Percentiles rank a stretch among this genome's conserved stretches.
phyloP scores from a whole-genome alignment of 2,329 filamentous ascomycete genomes.

The Westerdykella aurantiaca region DNA sequence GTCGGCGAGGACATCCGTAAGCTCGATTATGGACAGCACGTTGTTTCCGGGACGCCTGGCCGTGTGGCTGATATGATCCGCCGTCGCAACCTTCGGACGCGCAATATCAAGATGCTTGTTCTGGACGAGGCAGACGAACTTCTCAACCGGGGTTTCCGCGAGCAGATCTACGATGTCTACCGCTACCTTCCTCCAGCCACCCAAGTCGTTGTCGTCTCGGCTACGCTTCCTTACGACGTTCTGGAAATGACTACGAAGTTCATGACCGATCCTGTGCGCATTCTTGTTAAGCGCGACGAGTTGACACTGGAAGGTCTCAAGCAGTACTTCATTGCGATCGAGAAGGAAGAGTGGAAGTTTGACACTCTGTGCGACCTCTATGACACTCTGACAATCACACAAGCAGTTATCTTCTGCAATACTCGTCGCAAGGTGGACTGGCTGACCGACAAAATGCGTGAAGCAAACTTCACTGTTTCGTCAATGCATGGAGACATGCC shows the following conservation, averaged over 20 bases:
- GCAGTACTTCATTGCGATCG: slow-evolving; percentile 98
- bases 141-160: slow-evolving; percentile 89
- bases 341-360: slow-evolving; percentile 99
- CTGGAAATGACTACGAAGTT: slow-evolving; percentile 99
- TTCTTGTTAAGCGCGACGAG: slow-evolving; percentile 97
- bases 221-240: slow-evolving; percentile 94
- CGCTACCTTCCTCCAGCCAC: slow-evolving; percentile 93
- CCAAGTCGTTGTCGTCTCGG: slow-evolving; percentile 96
- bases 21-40: slow-evolving; percentile 95
- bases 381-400: slow-evolving; percentile 96
- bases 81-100: slow-evolving; percentile 64
- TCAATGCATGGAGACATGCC: slow-evolving; percentile 99
- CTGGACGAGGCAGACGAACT: slow-evolving; percentile 72
- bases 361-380: slow-evolving; percentile 98
- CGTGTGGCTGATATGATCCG: slow-evolving; percentile 85
- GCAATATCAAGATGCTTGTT: slow-evolving; percentile 73
- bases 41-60: slow-evolving; percentile 95
- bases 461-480: slow-evolving; percentile 96
- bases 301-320: slow-evolving; percentile 95
- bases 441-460: slow-evolving; percentile 98
- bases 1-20: slow-evolving; percentile 97
- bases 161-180: slow-evolving; percentile 99
- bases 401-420: slow-evolving; percentile 99
- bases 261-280: slow-evolving; percentile 96
- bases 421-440: slow-evolving; percentile 98